phyloP scores from a whole-genome alignment of 129 eudicot genomes.

The Lactuca sativa region DNA sequence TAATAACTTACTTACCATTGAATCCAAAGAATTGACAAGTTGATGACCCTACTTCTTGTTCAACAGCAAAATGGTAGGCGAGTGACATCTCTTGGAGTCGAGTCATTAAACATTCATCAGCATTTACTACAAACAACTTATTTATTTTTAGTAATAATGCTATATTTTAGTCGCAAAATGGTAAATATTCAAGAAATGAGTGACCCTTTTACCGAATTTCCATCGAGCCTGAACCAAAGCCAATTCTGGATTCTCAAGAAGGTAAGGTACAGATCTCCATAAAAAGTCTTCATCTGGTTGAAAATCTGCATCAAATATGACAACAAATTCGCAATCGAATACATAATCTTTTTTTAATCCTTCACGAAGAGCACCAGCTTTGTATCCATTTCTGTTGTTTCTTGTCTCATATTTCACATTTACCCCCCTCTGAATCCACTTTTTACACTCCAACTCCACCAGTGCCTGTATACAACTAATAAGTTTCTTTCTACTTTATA shows the following conservation, averaged over 20 bases:
- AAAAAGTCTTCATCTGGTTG: slow-evolving; percentile 83
- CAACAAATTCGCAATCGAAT: slow-evolving; percentile 62
- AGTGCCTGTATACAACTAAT: slow-evolving; percentile 44
- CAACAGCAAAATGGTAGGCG: slow-evolving; percentile 76
- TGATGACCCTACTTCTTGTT: slow-evolving; percentile 91
- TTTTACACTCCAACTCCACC: slow-evolving; percentile 68
- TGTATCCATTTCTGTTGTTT: slow-evolving; percentile 84
- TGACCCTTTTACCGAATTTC: slow-evolving; percentile 65
- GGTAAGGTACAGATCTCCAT: slow-evolving; percentile 68
- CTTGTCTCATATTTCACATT: slow-evolving; percentile 75
- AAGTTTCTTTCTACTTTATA: neutral
- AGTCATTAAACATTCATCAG: slow-evolving; percentile 83
- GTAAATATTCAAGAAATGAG: slow-evolving; percentile 12
- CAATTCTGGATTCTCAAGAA: slow-evolving; percentile 63
- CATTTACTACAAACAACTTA: slow-evolving; percentile 48
- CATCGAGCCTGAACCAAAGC: slow-evolving; percentile 92
- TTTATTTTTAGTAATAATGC: neutral
- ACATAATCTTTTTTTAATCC: slow-evolving; percentile 73
- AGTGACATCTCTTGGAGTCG: slow-evolving; percentile 89
- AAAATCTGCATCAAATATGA: slow-evolving; percentile 86
- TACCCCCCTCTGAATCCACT: slow-evolving; percentile 68
- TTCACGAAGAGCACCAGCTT: slow-evolving; percentile 84
- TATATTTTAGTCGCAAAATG: neutral
- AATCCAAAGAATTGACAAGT: slow-evolving; percentile 81
- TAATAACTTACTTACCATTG: slow-evolving; percentile 47